phyloP scores from a whole-genome alignment of 257 asterid genomes.

The Lycium barbarum region DNA sequence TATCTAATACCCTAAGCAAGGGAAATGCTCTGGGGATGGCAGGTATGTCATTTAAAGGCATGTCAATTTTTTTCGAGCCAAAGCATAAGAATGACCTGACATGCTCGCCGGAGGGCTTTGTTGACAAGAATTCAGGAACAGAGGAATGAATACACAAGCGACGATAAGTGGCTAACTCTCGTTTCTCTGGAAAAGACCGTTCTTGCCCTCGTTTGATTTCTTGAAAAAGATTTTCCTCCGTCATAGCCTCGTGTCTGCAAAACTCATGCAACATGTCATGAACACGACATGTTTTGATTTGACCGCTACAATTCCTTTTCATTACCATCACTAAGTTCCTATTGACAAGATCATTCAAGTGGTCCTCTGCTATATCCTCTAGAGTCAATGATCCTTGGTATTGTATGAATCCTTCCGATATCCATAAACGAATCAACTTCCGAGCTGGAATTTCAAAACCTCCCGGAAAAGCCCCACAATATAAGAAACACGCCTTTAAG shows the following conservation, averaged over 20 bases:
- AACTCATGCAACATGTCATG: constrained; percentile 64
- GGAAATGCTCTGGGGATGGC: constrained; percentile 55
- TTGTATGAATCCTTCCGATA: constrained; percentile 66
- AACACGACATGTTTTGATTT: constrained; percentile 54
- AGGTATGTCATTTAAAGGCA: constrained; percentile 46
- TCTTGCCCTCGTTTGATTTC: constrained; percentile 43
- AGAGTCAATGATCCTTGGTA: constrained; percentile 40
- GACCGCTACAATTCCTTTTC: constrained; percentile 44
- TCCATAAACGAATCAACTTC: constrained; percentile 57
- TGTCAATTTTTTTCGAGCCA: constrained; percentile 40
- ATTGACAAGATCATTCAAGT: constrained; percentile 55
- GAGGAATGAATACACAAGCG: constrained; percentile 62
- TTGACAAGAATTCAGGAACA: constrained; percentile 43
- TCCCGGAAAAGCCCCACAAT: constrained; percentile 61
- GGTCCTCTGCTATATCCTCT: constrained; percentile 59
- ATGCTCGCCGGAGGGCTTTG: constrained; percentile 50
- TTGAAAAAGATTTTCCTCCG: constrained; percentile 46
- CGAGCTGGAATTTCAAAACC: constrained; percentile 52
- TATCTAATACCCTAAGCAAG: constrained; percentile 62
- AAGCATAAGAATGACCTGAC: constrained; percentile 66
- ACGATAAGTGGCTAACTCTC: constrained; percentile 44
- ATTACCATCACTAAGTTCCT: constrained; percentile 56
- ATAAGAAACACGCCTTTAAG: constrained; percentile 61
- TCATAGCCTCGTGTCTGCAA: constrained; percentile 53
- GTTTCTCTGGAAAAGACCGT: constrained; percentile 30